phyloP scores from a whole-genome alignment of 2,329 filamentous ascomycete genomes.

The Tolypocladium inflatum region DNA sequence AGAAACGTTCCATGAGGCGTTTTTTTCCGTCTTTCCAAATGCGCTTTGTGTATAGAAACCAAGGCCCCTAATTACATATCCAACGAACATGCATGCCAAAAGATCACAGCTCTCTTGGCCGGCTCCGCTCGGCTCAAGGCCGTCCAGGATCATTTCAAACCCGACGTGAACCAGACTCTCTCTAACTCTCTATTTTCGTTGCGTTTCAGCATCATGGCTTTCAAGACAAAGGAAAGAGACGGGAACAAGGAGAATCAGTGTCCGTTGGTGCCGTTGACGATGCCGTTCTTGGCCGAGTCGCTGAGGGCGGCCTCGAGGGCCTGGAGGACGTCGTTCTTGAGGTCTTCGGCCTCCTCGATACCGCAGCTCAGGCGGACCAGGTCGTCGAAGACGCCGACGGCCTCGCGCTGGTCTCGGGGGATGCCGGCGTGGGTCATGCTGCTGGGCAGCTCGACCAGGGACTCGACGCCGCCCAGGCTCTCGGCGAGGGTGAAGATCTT shows the following conservation, averaged over 20 bases:
- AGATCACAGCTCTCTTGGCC: neutral
- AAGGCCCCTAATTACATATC: neutral
- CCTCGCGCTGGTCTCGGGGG: slow-evolving; percentile 80
- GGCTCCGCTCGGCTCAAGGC: neutral
- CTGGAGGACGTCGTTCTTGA: slow-evolving; percentile 71
- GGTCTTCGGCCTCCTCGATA: slow-evolving; percentile 80
- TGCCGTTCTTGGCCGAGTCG: slow-evolving; percentile 14
- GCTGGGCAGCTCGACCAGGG: slow-evolving; percentile 80
- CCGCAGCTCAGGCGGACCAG: slow-evolving; percentile 89
- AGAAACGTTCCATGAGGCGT: neutral
- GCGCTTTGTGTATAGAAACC: neutral
- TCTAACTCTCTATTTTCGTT: slow-evolving; percentile 3
- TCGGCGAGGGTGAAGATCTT: slow-evolving; percentile 90
- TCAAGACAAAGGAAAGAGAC: neutral
- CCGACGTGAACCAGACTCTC: neutral
- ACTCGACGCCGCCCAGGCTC: slow-evolving; percentile 86
- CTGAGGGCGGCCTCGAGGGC: slow-evolving; percentile 68
- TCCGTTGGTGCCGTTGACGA: slow-evolving; percentile 19
- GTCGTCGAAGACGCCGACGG: slow-evolving; percentile 89
- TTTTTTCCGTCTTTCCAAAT: neutral
- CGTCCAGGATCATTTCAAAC: neutral
- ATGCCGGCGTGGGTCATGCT: slow-evolving; percentile 98
- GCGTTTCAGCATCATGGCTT: neutral
- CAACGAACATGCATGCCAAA: neutral
- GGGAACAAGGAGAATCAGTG: slow-evolving; percentile 2